These are phyloP conservation scores for Irpex lacteus DNA, from an alignment of 1,284 basidiomycete species.

Conservation along the genomic window DNA sequence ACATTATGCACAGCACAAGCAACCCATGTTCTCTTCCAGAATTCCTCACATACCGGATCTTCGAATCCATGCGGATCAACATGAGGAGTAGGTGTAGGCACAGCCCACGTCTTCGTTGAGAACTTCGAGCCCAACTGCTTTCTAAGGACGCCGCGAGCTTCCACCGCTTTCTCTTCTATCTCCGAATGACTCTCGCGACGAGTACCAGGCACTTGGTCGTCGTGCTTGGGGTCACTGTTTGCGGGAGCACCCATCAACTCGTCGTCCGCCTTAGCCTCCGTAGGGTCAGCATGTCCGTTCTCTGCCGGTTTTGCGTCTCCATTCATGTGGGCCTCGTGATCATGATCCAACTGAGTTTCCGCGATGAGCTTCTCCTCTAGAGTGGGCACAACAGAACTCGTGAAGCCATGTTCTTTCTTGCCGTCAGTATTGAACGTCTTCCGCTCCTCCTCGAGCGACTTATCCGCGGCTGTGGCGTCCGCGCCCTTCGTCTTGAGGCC, in stretches of 20 bases:
- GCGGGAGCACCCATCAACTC: slow-evolving; percentile 54
- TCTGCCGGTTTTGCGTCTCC: background rate
- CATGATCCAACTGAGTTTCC: slow-evolving; percentile 33
- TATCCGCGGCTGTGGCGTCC: slow-evolving; percentile 39
- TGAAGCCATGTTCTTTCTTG: slow-evolving; percentile 53
- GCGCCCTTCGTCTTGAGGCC: slow-evolving; percentile 39
- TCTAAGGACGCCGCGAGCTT: slow-evolving; percentile 48
- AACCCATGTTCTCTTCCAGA: slow-evolving; percentile 90
- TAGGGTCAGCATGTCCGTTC: slow-evolving; percentile 6
- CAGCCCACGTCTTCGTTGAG: slow-evolving; percentile 53
- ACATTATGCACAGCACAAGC: slow-evolving; percentile 84
- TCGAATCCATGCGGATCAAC: slow-evolving; percentile 80
- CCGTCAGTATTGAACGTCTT: slow-evolving; percentile 54
- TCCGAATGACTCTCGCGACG: slow-evolving; percentile 47
- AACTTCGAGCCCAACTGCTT: slow-evolving; percentile 56
- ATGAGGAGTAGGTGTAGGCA: slow-evolving; percentile 66
- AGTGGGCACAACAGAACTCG: slow-evolving; percentile 65
- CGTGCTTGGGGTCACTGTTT: slow-evolving; percentile 42
- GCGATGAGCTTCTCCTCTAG: slow-evolving; percentile 67
- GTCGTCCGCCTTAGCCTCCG: slow-evolving; percentile 28
- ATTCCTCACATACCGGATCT: slow-evolving; percentile 82
- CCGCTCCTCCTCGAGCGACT: slow-evolving; percentile 47
- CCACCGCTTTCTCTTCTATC: slow-evolving; percentile 49
- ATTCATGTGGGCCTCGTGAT: background rate
- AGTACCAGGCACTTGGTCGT: slow-evolving; percentile 42